These are phyloP conservation scores for Rhododendron williamsianum DNA, from an alignment of 148 eudicot genomes.

Conservation along the genomic window DNA sequence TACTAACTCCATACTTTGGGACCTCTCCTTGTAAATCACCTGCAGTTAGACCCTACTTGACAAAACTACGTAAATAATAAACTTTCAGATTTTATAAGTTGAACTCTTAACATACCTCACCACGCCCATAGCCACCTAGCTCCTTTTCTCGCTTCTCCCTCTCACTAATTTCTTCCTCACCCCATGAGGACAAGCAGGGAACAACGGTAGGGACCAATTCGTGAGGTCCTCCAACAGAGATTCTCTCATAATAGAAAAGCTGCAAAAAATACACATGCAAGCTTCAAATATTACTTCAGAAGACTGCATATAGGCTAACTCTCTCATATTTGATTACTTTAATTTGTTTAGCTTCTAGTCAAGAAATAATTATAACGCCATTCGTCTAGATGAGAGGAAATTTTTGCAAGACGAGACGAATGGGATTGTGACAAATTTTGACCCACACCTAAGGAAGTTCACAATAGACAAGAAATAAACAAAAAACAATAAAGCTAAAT, in stretches of 20 bases:
- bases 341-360: too few species aligned
- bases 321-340: background rate
- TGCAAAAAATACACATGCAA: background rate
- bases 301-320: background rate
- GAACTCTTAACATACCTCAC: slow-evolving; percentile 27
- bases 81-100: background rate
- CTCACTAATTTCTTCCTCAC: slow-evolving; percentile 43
- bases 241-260: slow-evolving; percentile 44
- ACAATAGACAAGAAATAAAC: background rate
- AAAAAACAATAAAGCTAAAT: background rate
- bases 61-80: background rate
- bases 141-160: slow-evolving; percentile 43
- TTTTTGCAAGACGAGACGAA: background rate
- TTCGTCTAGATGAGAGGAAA: background rate
- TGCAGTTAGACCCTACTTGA: slow-evolving; percentile 8
- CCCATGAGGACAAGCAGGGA: slow-evolving; percentile 40
- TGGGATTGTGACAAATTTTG: background rate
- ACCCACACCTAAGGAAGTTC: background rate
- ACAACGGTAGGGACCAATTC: slow-evolving; percentile 24
- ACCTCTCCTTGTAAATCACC: slow-evolving; percentile 38
- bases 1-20: slow-evolving; percentile 24
- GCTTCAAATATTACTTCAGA: background rate
- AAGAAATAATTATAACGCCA: too few species aligned
- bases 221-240: slow-evolving; percentile 30
- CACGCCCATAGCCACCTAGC: slow-evolving; percentile 42